Evolutionary conservation across 805 yeast species (phyloP).

Genomic region (Allodekkera sacchari): DNA sequence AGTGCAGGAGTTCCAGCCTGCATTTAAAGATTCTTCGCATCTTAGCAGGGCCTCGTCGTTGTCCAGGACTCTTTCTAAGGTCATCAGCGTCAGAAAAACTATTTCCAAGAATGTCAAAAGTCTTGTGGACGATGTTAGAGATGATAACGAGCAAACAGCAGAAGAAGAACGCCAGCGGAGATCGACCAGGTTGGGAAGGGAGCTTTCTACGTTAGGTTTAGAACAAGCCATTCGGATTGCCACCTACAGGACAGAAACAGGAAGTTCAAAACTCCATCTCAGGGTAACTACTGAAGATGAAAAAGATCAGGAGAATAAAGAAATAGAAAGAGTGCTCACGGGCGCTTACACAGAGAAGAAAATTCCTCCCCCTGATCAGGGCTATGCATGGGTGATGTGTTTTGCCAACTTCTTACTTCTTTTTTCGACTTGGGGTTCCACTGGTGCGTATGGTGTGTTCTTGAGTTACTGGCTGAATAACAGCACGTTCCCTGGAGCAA

Average conservation of each 20-base stretch:
- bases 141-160: conserved; percentile 15
- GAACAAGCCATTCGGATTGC: conserved; percentile 19
- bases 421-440: conserved; percentile 63
- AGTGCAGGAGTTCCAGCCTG: too few relatives aligned
- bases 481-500: conserved; percentile 42
- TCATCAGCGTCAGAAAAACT: conserved; percentile 2
- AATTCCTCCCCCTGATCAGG: conserved; percentile 10
- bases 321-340: conserved; percentile 2
- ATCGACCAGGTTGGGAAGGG: conserved; percentile 13
- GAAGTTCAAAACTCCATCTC: conserved; percentile 1
- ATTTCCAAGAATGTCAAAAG: conserved; percentile 9
- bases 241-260: conserved; percentile 9
- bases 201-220: conserved; percentile 14
- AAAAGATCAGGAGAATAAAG: conserved; percentile 3
- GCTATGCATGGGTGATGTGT: conserved; percentile 47
- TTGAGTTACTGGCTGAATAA: conserved; percentile 43
- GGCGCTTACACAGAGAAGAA: background rate
- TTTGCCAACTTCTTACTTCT: conserved; percentile 37
- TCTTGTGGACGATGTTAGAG: conserved; percentile 14
- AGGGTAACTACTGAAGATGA: conserved; percentile 4
- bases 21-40: too few relatives aligned
- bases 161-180: conserved; percentile 6
- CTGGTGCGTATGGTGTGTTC: conserved; percentile 53
- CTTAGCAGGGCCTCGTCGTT: conserved; percentile 6
- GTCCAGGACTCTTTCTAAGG: too few relatives aligned